Evolutionary conservation across 2,329 filamentous ascomycete genomes (phyloP).

Genomic region (Leptographium lundbergii): DNA sequence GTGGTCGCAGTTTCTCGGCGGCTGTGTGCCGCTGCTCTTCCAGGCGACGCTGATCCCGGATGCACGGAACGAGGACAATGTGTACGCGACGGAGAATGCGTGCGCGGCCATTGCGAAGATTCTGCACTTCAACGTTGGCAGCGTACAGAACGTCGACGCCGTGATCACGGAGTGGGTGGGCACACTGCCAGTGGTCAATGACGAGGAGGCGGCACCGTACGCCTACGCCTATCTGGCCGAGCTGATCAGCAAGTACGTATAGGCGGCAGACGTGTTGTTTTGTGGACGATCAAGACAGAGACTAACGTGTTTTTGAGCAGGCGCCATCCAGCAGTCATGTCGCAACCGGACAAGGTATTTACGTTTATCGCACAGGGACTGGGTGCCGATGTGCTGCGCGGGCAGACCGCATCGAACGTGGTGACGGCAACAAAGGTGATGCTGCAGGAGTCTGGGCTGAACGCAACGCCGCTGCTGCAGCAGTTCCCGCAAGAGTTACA

Average conservation of each 20-base stretch:
- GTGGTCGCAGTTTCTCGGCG: constrained; percentile 80
- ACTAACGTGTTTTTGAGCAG: constrained; percentile 30
- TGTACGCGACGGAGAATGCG: constrained; percentile 95
- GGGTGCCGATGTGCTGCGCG: constrained; percentile 80
- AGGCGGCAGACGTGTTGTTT: too few relatives aligned
- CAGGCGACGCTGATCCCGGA: constrained; percentile 70
- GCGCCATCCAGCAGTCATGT: constrained; percentile 70
- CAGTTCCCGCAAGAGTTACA: constrained; percentile 71
- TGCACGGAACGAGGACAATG: constrained; percentile 79
- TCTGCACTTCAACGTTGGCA: constrained; percentile 72
- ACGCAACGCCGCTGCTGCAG: constrained; percentile 62
- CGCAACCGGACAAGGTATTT: constrained; percentile 71
- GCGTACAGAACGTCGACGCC: constrained; percentile 63
- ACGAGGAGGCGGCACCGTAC: constrained; percentile 94
- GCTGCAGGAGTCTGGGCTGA: constrained; percentile 58
- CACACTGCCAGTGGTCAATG: constrained; percentile 82
- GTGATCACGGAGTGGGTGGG: constrained; percentile 79
- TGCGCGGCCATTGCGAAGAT: constrained; percentile 96
- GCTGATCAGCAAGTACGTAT: constrained; percentile 86
- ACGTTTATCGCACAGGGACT: constrained; percentile 76
- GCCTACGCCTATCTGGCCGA: constrained; percentile 87
- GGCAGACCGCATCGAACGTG: constrained; percentile 66
- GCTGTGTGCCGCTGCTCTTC: constrained; percentile 70
- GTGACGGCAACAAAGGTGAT: constrained; percentile 68
- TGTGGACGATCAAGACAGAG: not conserved